phyloP scores from a whole-genome alignment of 2,329 filamentous ascomycete genomes.

The Myriosclerotinia duriaeana region DNA sequence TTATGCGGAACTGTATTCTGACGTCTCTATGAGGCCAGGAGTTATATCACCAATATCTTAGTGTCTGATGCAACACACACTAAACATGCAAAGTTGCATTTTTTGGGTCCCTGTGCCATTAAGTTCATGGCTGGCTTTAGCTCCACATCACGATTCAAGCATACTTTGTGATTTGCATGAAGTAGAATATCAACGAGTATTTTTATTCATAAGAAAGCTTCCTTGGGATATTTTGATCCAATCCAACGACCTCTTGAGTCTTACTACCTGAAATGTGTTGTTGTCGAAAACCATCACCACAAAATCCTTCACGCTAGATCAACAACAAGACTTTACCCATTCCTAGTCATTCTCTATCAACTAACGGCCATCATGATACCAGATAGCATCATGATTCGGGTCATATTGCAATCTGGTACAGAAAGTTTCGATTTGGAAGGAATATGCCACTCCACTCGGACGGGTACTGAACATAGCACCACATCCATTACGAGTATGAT shows the following conservation, averaged over 20 bases:
- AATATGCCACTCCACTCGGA: not conserved
- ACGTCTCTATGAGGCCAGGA: not conserved
- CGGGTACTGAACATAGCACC: not conserved
- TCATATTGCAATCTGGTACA: not conserved
- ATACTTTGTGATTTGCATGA: not conserved
- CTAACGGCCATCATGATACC: too few relatives aligned
- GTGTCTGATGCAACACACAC: too few relatives aligned
- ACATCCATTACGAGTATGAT: too few relatives aligned
- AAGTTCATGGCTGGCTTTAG: not conserved
- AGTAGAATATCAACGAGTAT: not conserved
- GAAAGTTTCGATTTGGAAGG: not conserved
- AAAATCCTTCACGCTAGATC: not conserved
- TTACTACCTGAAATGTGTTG: not conserved
- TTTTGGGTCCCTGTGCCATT: too few relatives aligned
- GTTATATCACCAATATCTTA: not conserved
- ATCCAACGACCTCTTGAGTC: accelerated
- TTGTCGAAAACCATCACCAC: too few relatives aligned
- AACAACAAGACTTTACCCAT: too few relatives aligned
- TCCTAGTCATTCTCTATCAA: too few relatives aligned
- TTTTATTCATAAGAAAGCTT: not conserved
- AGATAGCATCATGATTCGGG: too few relatives aligned
- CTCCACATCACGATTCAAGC: not conserved
- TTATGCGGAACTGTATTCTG: not conserved
- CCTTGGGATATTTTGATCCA: not conserved
- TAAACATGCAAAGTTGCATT: not conserved